Evolutionary conservation across 139 green algal genomes (phyloP), one percentile per base, ranked within the genome.

Genomic region (Chlorella vulgaris): DNA sequence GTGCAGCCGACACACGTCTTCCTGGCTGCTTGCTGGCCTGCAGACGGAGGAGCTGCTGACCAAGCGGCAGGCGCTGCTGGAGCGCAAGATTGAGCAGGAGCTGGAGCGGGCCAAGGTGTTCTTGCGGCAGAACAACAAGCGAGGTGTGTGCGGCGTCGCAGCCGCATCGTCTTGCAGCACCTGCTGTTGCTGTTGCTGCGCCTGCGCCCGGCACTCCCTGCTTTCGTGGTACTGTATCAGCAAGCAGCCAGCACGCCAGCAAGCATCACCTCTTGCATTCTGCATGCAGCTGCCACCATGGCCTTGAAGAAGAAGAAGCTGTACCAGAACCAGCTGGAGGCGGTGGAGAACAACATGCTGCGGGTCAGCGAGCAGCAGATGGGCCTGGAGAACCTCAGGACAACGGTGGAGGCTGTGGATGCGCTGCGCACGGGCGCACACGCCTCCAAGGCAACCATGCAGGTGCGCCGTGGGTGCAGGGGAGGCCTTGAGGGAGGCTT

Each of bases 251-350:
- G n/a, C n/a, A n/a, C n/a, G n/a, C n/a, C n/a, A n/a, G n/a, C n/a
- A n/a, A n/a, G n/a, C n/a, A n/a, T n/a, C n/a, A n/a, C n/a, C n/a
- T n/a, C n/a, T n/a, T n/a, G n/a, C 47, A 15, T 58, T 58, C 13
- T 58, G 47, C 47, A 10, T 58, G 81, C 86, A 91, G 87, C 85
- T 26, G 95, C 95, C 35, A 80, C 97, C 28, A 90, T 95, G 82
- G 94, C 92, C 36, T 78, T 99, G 39, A 98, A 98, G 83, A 95
- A 94, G 88, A 98, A 98, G 84, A 98, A 98, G 81, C 85, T 98
- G 82, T 94, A 94, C 61, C 93, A 98, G 88, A 75, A 39, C n/a
- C 94, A 99, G 89, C 82, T 96, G 24, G 91, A 93, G 47, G 85
- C 92, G 61, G 81, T 98, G 10, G 91, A 95, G 78, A 98, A 97